Base-by-base conservation (phyloP, 208 protist species). In the Trypanosoma vivax region DNA sequence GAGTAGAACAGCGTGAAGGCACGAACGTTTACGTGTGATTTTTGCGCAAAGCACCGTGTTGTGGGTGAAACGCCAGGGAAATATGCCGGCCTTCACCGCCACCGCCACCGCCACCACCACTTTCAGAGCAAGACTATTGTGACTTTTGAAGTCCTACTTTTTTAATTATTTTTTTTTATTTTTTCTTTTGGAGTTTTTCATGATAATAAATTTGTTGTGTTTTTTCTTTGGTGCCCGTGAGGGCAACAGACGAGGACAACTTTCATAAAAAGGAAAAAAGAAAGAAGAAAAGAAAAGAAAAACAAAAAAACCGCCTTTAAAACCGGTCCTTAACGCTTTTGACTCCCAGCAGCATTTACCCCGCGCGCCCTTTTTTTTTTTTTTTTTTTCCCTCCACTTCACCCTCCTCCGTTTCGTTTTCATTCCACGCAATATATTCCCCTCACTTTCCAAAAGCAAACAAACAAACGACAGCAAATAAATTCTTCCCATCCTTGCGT, bases 401-500 rank as follows among this genome's bases (percentile, higher is more conserved):
- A 46, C 2, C 21, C 5, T 41, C 19, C 2, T 66, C 21, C 30
- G 41, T 58, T 28, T 39, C 25, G n/a, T 27, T 24, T 35, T 46
- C n/a, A n/a, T n/a, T n/a, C n/a, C n/a, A n/a, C n/a, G n/a, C n/a
- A n/a, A n/a, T n/a, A n/a, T n/a, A n/a, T n/a, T n/a, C n/a, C n/a
- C n/a, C n/a, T n/a, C n/a, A n/a, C n/a, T n/a, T n/a, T n/a, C n/a
- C n/a, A n/a, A n/a, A n/a, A n/a, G n/a, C n/a, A n/a, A n/a, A n/a
- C n/a, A n/a, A n/a, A n/a, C n/a, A n/a, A n/a, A n/a, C n/a, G n/a
- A n/a, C n/a, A n/a, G n/a, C n/a, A n/a, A n/a, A n/a, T n/a, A n/a
- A n/a, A n/a, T n/a, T n/a, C n/a, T n/a, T n/a, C n/a, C n/a, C n/a
- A n/a, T n/a, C n/a, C n/a, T n/a, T n/a, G n/a, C n/a, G n/a, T n/a